Percentiles rank a stretch among this genome's conserved stretches.
These are phyloP conservation scores for Medicago ruthenica DNA, from an alignment of 306 rosid species.

Conservation along the genomic window DNA sequence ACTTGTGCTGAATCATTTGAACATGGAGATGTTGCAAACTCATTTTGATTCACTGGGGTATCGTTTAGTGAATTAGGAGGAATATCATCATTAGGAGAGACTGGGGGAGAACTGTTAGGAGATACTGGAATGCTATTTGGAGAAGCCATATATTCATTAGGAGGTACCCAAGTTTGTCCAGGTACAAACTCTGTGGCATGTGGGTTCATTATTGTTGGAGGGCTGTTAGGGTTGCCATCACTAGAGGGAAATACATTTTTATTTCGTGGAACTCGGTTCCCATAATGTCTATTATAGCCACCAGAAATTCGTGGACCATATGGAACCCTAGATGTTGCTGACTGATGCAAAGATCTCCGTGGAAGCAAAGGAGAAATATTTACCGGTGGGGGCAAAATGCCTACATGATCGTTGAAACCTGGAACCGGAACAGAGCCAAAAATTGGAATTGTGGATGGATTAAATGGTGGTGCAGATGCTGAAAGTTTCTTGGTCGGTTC, in stretches of 20 bases:
- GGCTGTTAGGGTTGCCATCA: conserved; percentile 76
- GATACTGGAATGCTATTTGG: conserved; percentile 63
- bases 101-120: conserved; percentile 68
- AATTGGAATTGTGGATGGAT: conserved; percentile 81
- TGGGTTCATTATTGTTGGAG: conserved; percentile 89
- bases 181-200: conserved; percentile 97
- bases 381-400: conserved; percentile 94
- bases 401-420: conserved; percentile 83
- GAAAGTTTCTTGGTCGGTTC: conserved; percentile 93
- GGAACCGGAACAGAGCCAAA: conserved; percentile 79
- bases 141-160: conserved; percentile 65
- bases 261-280: conserved; percentile 76
- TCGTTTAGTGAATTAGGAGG: conserved; percentile 56
- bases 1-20: conserved; percentile 56
- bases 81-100: conserved; percentile 58
- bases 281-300: conserved; percentile 73
- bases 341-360: conserved; percentile 94
- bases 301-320: conserved; percentile 97
- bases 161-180: conserved; percentile 80
- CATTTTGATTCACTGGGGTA: conserved; percentile 60
- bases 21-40: conserved; percentile 60
- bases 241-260: conserved; percentile 59
- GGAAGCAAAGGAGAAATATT: conserved; percentile 90
- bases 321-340: conserved; percentile 95
- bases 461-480: conserved; percentile 96